These are phyloP conservation scores for Discostella stelligera DNA, from an alignment of 352 stramenopile genomes.

Conservation along the genomic window DNA sequence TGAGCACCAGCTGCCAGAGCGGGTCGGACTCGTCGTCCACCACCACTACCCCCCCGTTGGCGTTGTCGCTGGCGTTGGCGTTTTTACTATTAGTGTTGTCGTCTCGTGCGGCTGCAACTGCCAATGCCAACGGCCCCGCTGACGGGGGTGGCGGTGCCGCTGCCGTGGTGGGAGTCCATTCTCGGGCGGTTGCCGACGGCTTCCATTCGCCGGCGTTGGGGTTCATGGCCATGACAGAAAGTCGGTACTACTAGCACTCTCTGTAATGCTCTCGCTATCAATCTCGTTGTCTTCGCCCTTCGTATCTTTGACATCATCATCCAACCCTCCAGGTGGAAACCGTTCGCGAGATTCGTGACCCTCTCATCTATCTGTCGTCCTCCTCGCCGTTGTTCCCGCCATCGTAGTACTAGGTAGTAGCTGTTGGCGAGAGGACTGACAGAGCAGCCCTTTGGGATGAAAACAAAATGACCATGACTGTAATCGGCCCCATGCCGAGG, in stretches of 20 bases:
- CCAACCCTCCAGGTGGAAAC: neutral
- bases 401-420: too few relatives aligned
- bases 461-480: too few relatives aligned
- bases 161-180: conserved; percentile 58
- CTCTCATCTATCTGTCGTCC: neutral
- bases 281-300: too few relatives aligned
- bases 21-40: conserved; percentile 84
- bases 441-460: too few relatives aligned
- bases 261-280: too few relatives aligned
- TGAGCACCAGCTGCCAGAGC: conserved; percentile 83
- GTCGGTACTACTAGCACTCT: too few relatives aligned
- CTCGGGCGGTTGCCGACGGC: conserved; percentile 50
- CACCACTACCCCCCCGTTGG: conserved; percentile 50
- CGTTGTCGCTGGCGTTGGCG: neutral
- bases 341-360: neutral
- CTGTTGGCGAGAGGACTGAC: too few relatives aligned
- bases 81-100: conserved; percentile 4
- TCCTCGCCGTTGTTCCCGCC: neutral
- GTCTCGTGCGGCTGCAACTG: conserved; percentile 39
- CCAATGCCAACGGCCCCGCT: too few relatives aligned
- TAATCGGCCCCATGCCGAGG: too few relatives aligned
- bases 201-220: conserved; percentile 71
- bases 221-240: conserved; percentile 46
- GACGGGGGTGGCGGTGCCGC: conserved; percentile 28
- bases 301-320: too few relatives aligned